phyloP scores from a whole-genome alignment of 495 filamentous ascomycete genomes.

The Saxophila tyrrhenica region DNA sequence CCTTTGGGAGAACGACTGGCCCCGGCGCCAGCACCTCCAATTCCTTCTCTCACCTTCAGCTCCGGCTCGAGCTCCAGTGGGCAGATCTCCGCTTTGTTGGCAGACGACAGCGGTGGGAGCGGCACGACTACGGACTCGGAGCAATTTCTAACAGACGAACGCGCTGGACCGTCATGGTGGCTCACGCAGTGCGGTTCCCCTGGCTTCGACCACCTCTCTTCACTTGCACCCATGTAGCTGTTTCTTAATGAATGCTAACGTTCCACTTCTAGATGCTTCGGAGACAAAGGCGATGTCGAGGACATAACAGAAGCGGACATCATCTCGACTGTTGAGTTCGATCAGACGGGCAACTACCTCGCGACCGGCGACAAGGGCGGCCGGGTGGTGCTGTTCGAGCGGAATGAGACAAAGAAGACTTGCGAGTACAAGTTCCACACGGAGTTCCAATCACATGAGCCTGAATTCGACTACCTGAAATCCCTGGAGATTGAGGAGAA shows the following conservation, averaged over 20 bases:
- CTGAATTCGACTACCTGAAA: constrained; percentile 98
- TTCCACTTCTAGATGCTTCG: constrained; percentile 55
- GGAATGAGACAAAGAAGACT: constrained; percentile 99
- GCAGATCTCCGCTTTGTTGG: too few relatives aligned
- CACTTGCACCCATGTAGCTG: too few relatives aligned
- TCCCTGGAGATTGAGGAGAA: constrained; percentile 99
- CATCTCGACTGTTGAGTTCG: constrained; percentile 98
- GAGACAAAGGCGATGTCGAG: constrained; percentile 98
- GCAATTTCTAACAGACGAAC: neutral
- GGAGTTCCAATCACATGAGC: constrained; percentile 98
- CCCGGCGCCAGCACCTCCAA: neutral
- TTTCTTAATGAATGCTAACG: neutral
- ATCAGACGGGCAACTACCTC: constrained; percentile 96
- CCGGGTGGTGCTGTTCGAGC: constrained; percentile 89
- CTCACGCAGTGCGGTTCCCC: neutral
- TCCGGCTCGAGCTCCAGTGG: too few relatives aligned
- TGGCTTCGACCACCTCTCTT: neutral
- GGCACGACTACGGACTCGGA: neutral
- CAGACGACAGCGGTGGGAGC: too few relatives aligned
- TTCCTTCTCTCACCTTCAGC: too few relatives aligned
- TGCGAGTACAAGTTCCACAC: constrained; percentile 99
- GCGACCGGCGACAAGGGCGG: constrained; percentile 98
- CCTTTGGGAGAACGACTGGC: neutral
- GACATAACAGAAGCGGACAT: constrained; percentile 99
- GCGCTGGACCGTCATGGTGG: neutral